A percentile compares a stretch with the other conserved stretches of the same genome.
phyloP scores from a whole-genome alignment of 1,284 basidiomycete genomes.

The Hymenochaete sp. region DNA sequence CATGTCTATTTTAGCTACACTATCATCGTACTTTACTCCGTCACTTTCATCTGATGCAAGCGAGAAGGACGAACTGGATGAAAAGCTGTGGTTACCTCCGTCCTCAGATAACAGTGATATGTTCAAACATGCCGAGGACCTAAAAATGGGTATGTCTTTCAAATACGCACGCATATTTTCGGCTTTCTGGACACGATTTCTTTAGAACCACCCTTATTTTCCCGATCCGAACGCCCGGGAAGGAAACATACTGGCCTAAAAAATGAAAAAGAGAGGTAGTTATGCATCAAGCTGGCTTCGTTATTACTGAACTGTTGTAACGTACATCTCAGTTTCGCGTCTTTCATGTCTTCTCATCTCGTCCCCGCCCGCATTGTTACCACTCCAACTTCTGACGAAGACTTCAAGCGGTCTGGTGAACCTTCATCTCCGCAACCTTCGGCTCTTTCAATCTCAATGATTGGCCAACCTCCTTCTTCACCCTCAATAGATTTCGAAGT shows the following conservation, averaged over 20 bases:
- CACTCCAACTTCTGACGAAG: slow-evolving; percentile 23
- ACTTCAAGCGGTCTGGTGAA: background rate
- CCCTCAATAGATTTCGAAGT: background rate
- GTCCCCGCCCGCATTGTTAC: slow-evolving; percentile 26
- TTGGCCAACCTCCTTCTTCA: slow-evolving; percentile 32
- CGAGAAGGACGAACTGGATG: slow-evolving; percentile 33
- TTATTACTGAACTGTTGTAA: background rate
- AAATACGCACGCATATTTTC: background rate
- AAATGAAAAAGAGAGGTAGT: background rate
- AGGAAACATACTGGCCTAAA: background rate
- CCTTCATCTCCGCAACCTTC: slow-evolving; percentile 24
- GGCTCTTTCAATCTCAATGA: slow-evolving; percentile 29
- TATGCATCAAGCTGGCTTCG: background rate
- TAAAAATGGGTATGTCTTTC: slow-evolving; percentile 35
- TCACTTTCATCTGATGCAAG: slow-evolving; percentile 29
- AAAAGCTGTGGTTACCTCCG: slow-evolving; percentile 31
- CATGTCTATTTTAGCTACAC: background rate
- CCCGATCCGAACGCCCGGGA: slow-evolving; percentile 7
- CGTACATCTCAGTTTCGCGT: slow-evolving; percentile 5
- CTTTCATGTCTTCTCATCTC: slow-evolving; percentile 9
- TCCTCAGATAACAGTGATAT: slow-evolving; percentile 31
- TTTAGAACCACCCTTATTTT: slow-evolving; percentile 10
- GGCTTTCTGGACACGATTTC: background rate
- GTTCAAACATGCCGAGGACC: slow-evolving; percentile 27
- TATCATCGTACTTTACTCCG: slow-evolving; percentile 20